These are phyloP conservation scores for Alternaria burnsii DNA, from an alignment of 2,329 filamentous ascomycete genomes.

Conservation along the genomic window DNA sequence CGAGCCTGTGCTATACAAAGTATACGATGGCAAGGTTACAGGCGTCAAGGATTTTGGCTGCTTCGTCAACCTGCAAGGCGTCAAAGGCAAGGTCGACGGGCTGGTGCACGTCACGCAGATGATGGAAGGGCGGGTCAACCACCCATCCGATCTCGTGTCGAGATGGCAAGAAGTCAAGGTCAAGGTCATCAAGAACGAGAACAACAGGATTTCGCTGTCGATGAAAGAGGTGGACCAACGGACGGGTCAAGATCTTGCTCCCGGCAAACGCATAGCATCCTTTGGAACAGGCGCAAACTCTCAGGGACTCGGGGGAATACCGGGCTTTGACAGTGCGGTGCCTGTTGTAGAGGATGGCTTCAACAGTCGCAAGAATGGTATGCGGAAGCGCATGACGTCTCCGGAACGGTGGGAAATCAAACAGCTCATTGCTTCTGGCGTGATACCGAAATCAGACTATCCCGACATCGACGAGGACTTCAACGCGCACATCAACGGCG, in stretches of 20 bases:
- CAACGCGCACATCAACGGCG: slow-evolving; percentile 83
- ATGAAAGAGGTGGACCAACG: slow-evolving; percentile 98
- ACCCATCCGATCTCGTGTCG: slow-evolving; percentile 86
- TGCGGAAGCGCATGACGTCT: slow-evolving; percentile 93
- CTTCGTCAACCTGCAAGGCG: slow-evolving; percentile 90
- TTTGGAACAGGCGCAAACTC: slow-evolving; percentile 76
- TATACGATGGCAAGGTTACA: slow-evolving; percentile 90
- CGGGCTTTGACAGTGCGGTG: slow-evolving; percentile 60
- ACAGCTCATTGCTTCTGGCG: slow-evolving; percentile 93
- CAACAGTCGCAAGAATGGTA: slow-evolving; percentile 56
- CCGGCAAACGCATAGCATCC: slow-evolving; percentile 79
- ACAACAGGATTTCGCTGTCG: slow-evolving; percentile 81
- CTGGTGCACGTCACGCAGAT: slow-evolving; percentile 94
- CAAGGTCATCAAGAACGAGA: slow-evolving; percentile 89
- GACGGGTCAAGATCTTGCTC: slow-evolving; percentile 82
- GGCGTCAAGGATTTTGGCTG: slow-evolving; percentile 95
- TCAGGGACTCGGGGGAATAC: slow-evolving; percentile 74
- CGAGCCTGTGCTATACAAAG: slow-evolving; percentile 79
- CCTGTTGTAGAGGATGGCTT: slow-evolving; percentile 71
- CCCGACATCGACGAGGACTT: slow-evolving; percentile 95
- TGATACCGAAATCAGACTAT: slow-evolving; percentile 90
- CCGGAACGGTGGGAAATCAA: slow-evolving; percentile 98
- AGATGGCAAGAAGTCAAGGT: slow-evolving; percentile 87
- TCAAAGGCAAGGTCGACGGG: slow-evolving; percentile 88
- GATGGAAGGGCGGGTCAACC: slow-evolving; percentile 84